Base-by-base conservation (phyloP, 495 filamentous ascomycete species). In the Gamarada debralockiae region DNA sequence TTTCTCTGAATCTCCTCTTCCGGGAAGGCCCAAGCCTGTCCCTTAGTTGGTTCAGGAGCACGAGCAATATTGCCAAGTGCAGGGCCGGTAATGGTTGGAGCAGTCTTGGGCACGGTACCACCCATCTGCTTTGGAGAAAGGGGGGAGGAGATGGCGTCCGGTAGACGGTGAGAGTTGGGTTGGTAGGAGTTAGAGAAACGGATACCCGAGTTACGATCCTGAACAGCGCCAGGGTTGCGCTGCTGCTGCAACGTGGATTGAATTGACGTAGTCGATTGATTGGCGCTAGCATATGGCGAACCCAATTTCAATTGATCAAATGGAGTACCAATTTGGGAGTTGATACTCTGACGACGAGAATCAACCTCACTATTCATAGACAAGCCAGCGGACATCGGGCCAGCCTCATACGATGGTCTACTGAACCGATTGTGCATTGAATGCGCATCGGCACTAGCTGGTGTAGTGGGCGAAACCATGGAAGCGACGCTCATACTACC, bases 11-110 rank as follows among this genome's bases (percentile, higher is more conserved):
- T 79, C 39, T 87, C 85, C 24, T 88, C 86, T 59, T 90, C 86
- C 0, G 87, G 87, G 61, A 92, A 90, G 31, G 87, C 87, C 72
- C 88, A 92, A 0, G 87, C 84, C 63, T 89, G 83, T 67, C 87
- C 87, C 55, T 87, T 88, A 14, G 85, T 90, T 8, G 87, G 87
- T 46, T 89, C 84, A 48, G 87, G 85, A 3, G 87, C 87, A 52
- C 87, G 84, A 53, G 88, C 88, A 59, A 90, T 87, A 41, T 82
- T 84, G 38, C 83, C 82, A n/a, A 79, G 82, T 13, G 86, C 83
- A 48, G 89, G 88, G 10, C 85, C 86, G 1, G 81, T 87, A 53
- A 91, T 92, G 5, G 84, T 77, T 10, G 87, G 87, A 2, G 87
- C 87, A 3, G 85, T 86, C 68, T 70, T 83, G 65, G 59, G 71